These are phyloP conservation scores for Phialophora verrucosa DNA, from an alignment of 2,329 filamentous ascomycete genomes.

Conservation along the genomic window DNA sequence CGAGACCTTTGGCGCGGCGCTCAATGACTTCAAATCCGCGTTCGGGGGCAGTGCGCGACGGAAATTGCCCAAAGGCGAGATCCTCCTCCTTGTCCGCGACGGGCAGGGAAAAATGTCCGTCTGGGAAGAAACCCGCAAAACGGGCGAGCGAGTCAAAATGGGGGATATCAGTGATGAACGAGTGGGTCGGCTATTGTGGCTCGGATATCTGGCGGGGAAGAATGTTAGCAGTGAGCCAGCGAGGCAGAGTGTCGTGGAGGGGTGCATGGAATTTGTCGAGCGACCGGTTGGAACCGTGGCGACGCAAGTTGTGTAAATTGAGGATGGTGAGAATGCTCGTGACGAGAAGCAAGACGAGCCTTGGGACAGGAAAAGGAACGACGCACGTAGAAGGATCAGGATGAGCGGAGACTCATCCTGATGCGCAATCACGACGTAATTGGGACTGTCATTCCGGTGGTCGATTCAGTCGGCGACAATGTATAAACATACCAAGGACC, in stretches of 20 bases:
- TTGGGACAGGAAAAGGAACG: not conserved
- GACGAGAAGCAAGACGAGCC: not conserved
- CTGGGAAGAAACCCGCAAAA: slow-evolving; percentile 62
- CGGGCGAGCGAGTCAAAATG: slow-evolving; percentile 60
- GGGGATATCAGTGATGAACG: slow-evolving; percentile 79
- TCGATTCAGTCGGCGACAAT: too few species aligned
- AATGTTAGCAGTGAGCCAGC: slow-evolving; percentile 85
- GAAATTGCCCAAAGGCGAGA: slow-evolving; percentile 78
- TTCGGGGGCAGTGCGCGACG: slow-evolving; percentile 72
- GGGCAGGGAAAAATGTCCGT: slow-evolving; percentile 69
- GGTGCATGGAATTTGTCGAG: slow-evolving; percentile 85
- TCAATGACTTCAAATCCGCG: slow-evolving; percentile 79
- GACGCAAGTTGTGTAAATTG: slow-evolving; percentile 68
- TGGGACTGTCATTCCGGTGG: too few species aligned
- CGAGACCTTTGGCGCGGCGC: slow-evolving; percentile 74
- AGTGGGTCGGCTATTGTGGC: slow-evolving; percentile 80
- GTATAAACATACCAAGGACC: too few species aligned
- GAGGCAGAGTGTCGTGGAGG: slow-evolving; percentile 80
- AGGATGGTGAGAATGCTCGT: not conserved
- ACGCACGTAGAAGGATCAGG: not conserved
- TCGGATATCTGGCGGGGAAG: slow-evolving; percentile 85
- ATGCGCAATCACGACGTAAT: too few species aligned
- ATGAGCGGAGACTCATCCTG: too few species aligned
- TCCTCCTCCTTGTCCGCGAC: slow-evolving; percentile 75
- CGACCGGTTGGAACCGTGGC: slow-evolving; percentile 86